Evolutionary conservation across 73 alveolate species (phyloP).

Genomic region (Tetrahymena borealis): DNA sequence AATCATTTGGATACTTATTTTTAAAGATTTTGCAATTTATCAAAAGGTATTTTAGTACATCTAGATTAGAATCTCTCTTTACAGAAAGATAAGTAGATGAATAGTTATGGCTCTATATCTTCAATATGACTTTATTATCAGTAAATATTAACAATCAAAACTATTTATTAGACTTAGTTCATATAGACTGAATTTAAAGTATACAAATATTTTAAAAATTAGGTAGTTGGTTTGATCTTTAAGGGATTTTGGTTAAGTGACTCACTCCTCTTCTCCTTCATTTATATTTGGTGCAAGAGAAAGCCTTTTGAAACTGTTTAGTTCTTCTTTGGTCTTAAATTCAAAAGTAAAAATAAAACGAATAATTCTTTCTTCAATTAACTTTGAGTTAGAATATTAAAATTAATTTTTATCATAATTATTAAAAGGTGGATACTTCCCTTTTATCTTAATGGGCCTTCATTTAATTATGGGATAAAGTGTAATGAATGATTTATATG

Average conservation of each 20-base stretch:
- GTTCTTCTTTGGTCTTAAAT: slow-evolving; percentile 17
- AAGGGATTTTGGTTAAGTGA: neutral
- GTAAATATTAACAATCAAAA: too few species aligned
- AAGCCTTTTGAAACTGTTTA: slow-evolving; percentile 41
- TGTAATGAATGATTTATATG: slow-evolving; percentile 3
- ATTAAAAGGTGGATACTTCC: slow-evolving; percentile 15
- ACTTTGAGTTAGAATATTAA: too few species aligned
- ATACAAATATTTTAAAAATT: neutral
- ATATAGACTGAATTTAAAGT: neutral
- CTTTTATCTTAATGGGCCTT: slow-evolving; percentile 19
- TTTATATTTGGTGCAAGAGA: slow-evolving; percentile 38
- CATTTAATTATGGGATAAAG: slow-evolving; percentile 1
- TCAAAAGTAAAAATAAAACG: neutral
- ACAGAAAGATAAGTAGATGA: slow-evolving; percentile 2
- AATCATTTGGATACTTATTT: neutral
- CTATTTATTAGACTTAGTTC: too few species aligned
- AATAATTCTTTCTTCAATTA: neutral
- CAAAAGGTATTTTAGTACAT: neutral
- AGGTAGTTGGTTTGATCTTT: slow-evolving; percentile 21
- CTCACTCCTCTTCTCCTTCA: slow-evolving; percentile 12
- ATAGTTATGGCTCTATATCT: neutral
- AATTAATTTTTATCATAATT: too few species aligned
- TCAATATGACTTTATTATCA: neutral
- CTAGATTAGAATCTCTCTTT: slow-evolving; percentile 9
- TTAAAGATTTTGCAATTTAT: neutral